Evolutionary conservation across 2,329 filamentous ascomycete genomes (phyloP).

Genomic region (Talaromyces sp.): DNA sequence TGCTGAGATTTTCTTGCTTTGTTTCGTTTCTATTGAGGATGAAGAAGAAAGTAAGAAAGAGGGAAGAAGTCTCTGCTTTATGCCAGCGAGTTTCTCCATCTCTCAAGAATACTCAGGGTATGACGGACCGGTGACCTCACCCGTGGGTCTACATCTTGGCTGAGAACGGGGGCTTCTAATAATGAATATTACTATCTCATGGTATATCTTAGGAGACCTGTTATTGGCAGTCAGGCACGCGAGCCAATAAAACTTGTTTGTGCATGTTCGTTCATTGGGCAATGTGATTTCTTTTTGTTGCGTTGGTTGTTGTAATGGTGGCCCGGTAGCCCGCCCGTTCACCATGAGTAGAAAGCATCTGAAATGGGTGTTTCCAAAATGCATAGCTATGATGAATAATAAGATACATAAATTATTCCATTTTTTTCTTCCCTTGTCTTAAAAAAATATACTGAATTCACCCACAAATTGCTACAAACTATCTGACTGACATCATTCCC

Average conservation of each 20-base stretch:
- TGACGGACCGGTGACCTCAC: conserved; percentile 12
- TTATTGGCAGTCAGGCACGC: not conserved
- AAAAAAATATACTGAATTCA: too few relatives aligned
- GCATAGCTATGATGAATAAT: too few relatives aligned
- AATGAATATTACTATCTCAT: not conserved
- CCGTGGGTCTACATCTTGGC: conserved; percentile 7
- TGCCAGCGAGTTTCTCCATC: not conserved
- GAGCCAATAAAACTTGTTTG: not conserved
- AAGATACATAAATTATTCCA: too few relatives aligned
- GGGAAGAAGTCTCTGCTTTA: not conserved
- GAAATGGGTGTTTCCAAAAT: too few relatives aligned
- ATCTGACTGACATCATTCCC: not conserved
- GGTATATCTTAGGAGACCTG: not conserved
- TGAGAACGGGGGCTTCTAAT: not conserved
- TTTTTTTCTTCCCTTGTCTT: too few relatives aligned
- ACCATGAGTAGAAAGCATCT: too few relatives aligned
- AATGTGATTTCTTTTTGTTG: not conserved
- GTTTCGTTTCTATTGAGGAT: not conserved
- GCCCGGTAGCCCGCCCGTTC: too few relatives aligned
- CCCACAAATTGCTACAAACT: not conserved
- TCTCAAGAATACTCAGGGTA: not conserved
- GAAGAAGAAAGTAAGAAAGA: not conserved
- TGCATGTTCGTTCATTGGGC: not conserved
- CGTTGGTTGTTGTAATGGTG: too few relatives aligned
- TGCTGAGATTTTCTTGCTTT: not conserved